A percentile compares a stretch with the other conserved stretches of the same genome.
Conservation (phyloP, 305 asterid species). For the Solanum hybrid region DNA sequence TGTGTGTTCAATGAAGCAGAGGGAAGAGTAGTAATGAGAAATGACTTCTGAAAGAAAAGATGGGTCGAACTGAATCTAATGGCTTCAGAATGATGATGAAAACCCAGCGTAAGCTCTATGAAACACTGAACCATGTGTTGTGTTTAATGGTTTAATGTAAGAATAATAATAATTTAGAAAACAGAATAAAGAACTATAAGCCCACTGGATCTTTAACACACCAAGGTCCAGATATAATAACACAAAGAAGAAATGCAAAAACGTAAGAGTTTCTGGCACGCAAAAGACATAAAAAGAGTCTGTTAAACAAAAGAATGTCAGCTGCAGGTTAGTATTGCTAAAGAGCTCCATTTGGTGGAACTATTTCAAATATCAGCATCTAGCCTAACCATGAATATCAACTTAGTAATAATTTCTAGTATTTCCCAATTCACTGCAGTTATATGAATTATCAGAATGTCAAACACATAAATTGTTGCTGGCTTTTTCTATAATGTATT, state of each 20-base stretch:
- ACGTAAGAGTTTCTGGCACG: neutral
- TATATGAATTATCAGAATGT: neutral
- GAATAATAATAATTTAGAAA: neutral
- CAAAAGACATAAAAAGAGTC: neutral
- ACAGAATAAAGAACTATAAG: neutral
- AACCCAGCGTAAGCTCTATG: neutral
- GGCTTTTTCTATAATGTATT: neutral
- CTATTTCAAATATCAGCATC: neutral
- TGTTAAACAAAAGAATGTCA: neutral
- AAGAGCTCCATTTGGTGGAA: neutral
- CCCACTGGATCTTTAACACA: neutral
- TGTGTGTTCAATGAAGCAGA: constrained; percentile 23
- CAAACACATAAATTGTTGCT: neutral
- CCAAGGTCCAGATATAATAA: neutral
- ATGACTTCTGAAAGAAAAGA: constrained; percentile 3
- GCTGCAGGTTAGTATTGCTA: neutral
- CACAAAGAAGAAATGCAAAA: neutral
- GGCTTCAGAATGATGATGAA: neutral
- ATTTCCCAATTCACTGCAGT: neutral
- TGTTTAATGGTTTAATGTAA: neutral
- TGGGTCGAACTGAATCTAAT: neutral
- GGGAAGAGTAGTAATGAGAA: constrained; percentile 13
- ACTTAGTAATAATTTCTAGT: neutral
- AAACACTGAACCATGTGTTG: neutral
- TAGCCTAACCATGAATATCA: neutral